Base-by-base conservation (phyloP, 2,329 filamentous ascomycete species). In the Fusarium concolor region DNA sequence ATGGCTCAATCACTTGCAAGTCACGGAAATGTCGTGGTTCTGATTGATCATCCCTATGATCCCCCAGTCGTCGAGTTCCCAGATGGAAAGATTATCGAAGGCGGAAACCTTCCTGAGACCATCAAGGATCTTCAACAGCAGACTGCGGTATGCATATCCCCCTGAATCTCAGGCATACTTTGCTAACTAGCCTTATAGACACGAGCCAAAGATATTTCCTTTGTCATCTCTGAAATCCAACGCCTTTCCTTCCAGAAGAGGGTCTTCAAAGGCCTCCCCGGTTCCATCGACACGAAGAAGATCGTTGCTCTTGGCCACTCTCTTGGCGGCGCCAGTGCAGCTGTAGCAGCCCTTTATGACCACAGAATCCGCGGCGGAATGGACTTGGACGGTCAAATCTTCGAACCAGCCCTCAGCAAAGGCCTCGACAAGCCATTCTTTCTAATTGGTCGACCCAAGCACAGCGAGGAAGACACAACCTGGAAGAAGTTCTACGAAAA, bases 11-110 rank as follows among this genome's bases (percentile, higher is more conserved):
- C 82, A 5, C 75, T 87, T 5, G 82, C 83, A 1, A 82, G 81
- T 17, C 75, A 79, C 8, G 84, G 84, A 0, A 82, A 80, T 47
- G 75, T 79, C 1, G 81, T 87, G 4, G 74, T 85, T 14, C 75
- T 83, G 0, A 74, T 87, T 24, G 85, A 87, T 56, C 84, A 86
- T 50, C 79, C 84, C 0, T 80, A 82, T 46, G 84, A 86, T 46
- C 76, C 80, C 0, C 57, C 71, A 1, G 75, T 83, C 20, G 78
- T 86, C 10, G 79, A 84, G 55, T 85, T 83, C n/a, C 80, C 83
- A 0, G 74, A 84, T 55, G 83, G 79, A 6, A 75, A 75, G 1
- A 61, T 79, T 1, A 42, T 74, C 12, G 1, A 12, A 3, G 56
- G 39, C 0, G 72, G 44, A 14, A 56, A 71, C 7, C 71, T 72